Evolutionary conservation across 2,329 filamentous ascomycete species (phyloP), one percentile per base, ranked within the genome.

Genomic region (Aspergillus spinulosporus): DNA sequence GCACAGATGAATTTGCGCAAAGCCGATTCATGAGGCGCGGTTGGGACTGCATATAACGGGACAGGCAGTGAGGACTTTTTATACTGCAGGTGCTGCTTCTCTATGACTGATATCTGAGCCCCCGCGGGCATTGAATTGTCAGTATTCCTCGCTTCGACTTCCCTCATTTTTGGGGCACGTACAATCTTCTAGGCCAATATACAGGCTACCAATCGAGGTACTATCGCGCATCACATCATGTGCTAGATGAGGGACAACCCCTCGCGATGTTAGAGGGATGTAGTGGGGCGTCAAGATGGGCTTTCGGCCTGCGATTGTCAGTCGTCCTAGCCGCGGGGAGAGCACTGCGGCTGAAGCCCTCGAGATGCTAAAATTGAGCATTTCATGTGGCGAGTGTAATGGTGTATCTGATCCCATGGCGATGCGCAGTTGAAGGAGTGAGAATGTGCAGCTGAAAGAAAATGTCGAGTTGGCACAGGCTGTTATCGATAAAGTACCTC

Each of bases 101-200:
- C 86, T 70, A 88, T 78, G 75, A 87, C 86, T 88, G 73, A 65
- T 45, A 53, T 64, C 66, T 72, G 67, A 72, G 72, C 71, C 71
- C 64, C 58, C 44, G 48, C 55, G 64, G 61, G 65, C 66, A 64
- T 66, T 59, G 53, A 58, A 43, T 46, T 63, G 64, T 75, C 62
- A 75, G 72, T 53, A 52, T 56, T 9, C 54, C 46, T 32, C 47
- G 29, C 28, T 43, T 15, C 37, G 21, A n/a, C 46, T 29, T 36
- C 9, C 29, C 31, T 7, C 12, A 1, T n/a, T 4, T 12, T 28
- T 3, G 12, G 6, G 36, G 15, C 15, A 73, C 89, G 74, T 81
- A 97, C 94, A 97, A 74, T 99, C 94, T 79, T 99, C 94, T 29
- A 97, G 77, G 0, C 88, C 90, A 67, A 94, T 79, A 70, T 96